phyloP scores from a whole-genome alignment of 352 stramenopile genomes.

The Phytophthora idaei region DNA sequence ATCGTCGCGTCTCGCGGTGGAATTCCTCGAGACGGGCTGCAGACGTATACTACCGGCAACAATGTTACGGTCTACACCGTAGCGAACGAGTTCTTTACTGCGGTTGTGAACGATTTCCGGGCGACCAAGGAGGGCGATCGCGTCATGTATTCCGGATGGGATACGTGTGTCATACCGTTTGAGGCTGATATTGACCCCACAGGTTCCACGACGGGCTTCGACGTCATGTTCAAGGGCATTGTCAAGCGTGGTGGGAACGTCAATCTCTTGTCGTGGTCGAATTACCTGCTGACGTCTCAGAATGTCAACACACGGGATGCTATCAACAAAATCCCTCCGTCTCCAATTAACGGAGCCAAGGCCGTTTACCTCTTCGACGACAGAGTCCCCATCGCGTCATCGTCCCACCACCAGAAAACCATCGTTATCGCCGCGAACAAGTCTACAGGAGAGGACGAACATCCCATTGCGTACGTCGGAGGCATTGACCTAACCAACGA shows the following conservation, averaged over 20 bases:
- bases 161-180: conserved; percentile 52
- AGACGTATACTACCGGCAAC: conserved; percentile 40
- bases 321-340: not conserved
- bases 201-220: not conserved
- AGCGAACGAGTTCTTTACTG: conserved; percentile 51
- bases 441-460: conserved; percentile 9
- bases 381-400: conserved; percentile 26
- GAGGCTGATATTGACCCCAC: conserved; percentile 14
- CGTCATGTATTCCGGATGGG: conserved; percentile 56
- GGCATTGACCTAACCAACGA: conserved; percentile 58
- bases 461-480: conserved; percentile 51
- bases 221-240: not conserved
- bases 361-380: conserved; percentile 59
- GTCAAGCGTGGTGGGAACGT: not conserved
- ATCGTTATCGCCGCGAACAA: conserved; percentile 30
- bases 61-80: conserved; percentile 46
- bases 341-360: conserved; percentile 24
- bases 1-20: not conserved
- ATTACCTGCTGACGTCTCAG: not conserved
- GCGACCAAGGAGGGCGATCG: conserved; percentile 25
- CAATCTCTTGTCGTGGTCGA: not conserved
- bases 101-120: conserved; percentile 46
- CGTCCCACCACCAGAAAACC: conserved; percentile 61
- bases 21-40: not conserved
- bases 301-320: not conserved